Evolutionary conservation across 2,329 filamentous ascomycete species (phyloP).

Genomic region (Beauveria sp.): DNA sequence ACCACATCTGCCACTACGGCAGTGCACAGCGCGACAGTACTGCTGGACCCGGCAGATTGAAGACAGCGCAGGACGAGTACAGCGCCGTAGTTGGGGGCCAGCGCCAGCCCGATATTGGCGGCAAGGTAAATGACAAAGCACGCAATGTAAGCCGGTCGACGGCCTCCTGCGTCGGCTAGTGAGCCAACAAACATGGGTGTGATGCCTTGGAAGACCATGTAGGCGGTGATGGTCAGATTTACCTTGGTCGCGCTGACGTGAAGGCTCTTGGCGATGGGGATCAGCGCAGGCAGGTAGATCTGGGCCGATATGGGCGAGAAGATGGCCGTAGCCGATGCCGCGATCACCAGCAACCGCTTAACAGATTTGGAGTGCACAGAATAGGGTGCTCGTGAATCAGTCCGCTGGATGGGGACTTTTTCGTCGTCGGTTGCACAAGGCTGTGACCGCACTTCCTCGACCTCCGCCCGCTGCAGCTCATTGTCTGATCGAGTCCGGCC

Average conservation of each 20-base stretch:
- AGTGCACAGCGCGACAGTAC: conserved; percentile 48
- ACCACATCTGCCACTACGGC: conserved; percentile 58
- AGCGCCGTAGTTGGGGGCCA: conserved; percentile 40
- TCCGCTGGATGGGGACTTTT: not conserved
- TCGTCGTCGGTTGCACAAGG: not conserved
- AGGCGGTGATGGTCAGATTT: conserved; percentile 46
- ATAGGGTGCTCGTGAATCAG: conserved; percentile 20
- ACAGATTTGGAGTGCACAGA: conserved; percentile 32
- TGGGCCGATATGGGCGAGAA: conserved; percentile 40
- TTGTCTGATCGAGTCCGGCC: not conserved
- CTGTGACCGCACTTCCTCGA: not conserved
- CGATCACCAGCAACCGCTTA: conserved; percentile 34
- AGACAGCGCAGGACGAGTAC: conserved; percentile 47
- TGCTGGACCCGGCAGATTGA: conserved; percentile 51
- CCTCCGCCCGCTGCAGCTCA: not conserved
- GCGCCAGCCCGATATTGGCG: conserved; percentile 45
- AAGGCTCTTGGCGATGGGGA: conserved; percentile 39
- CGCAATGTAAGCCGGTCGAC: conserved; percentile 45
- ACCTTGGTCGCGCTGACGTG: conserved; percentile 33
- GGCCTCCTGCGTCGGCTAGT: conserved; percentile 46
- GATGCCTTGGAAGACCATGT: conserved; percentile 54
- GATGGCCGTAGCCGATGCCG: conserved; percentile 30
- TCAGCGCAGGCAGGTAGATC: conserved; percentile 48
- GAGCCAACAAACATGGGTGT: conserved; percentile 49
- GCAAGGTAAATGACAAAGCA: conserved; percentile 46